Conservation (phyloP, 495 filamentous ascomycete species). For the Xylona heveae region DNA sequence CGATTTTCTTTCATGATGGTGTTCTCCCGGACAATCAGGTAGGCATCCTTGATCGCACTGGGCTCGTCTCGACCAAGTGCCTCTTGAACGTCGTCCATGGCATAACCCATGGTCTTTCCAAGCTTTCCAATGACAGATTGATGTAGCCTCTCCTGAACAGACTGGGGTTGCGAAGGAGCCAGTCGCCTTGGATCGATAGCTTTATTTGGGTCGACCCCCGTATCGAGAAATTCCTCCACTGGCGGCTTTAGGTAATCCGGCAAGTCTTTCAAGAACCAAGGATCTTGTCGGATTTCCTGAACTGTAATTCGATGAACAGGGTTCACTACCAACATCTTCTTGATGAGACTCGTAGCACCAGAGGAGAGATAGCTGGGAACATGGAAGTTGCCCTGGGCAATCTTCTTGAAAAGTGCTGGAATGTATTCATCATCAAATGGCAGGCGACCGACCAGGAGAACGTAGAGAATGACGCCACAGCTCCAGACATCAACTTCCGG, state of each 20-base stretch:
- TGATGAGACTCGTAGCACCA: constrained; percentile 68
- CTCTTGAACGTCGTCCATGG: constrained; percentile 83
- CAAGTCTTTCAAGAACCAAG: constrained; percentile 80
- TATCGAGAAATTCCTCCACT: constrained; percentile 82
- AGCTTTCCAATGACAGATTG: constrained; percentile 83
- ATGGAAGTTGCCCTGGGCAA: constrained; percentile 72
- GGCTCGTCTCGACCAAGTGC: constrained; percentile 79
- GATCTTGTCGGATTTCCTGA: constrained; percentile 78
- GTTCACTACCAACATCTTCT: constrained; percentile 86
- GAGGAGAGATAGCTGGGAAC: constrained; percentile 72
- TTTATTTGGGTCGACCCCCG: constrained; percentile 77
- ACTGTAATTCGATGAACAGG: constrained; percentile 86
- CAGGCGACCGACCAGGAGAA: constrained; percentile 72
- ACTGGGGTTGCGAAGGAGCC: constrained; percentile 50
- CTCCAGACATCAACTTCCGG: constrained; percentile 99
- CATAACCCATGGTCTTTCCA: constrained; percentile 94
- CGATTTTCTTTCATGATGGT: constrained; percentile 91
- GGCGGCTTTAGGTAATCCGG: constrained; percentile 70
- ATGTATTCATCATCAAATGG: constrained; percentile 98
- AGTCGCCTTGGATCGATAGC: constrained; percentile 65
- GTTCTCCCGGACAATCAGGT: constrained; percentile 93
- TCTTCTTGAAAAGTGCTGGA: constrained; percentile 69
- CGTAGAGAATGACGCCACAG: constrained; percentile 94
- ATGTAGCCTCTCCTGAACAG: constrained; percentile 73
- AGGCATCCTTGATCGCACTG: constrained; percentile 95